These are phyloP conservation scores for Cymbopogon citratus DNA, from an alignment of 176 grass and related monocot genomes.

Conservation along the genomic window DNA sequence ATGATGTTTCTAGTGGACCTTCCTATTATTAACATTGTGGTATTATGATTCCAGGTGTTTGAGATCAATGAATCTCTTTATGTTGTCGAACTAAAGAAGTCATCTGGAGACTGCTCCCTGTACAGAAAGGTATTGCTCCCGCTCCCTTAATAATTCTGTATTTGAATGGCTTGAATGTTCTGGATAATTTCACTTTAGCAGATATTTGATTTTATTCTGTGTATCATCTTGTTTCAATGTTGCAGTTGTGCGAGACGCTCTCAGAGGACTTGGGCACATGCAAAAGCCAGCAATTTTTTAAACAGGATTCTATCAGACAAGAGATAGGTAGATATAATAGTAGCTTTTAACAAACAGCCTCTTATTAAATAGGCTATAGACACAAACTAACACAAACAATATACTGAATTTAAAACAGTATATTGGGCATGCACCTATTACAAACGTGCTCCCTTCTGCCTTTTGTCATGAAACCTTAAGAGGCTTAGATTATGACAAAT, in stretches of 20 bases:
- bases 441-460: neutral
- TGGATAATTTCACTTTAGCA: neutral
- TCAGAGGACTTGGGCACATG: constrained; percentile 54
- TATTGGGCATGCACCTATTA: neutral
- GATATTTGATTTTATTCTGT: neutral
- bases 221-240: constrained; percentile 1
- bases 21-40: constrained; percentile 17
- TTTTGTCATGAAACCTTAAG: constrained; percentile 13
- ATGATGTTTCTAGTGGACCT: constrained; percentile 1
- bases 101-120: constrained; percentile 59
- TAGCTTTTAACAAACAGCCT: constrained; percentile 34
- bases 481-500: neutral
- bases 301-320: constrained; percentile 39
- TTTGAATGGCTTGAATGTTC: constrained; percentile 2
- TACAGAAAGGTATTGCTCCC: constrained; percentile 61
- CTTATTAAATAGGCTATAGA: constrained; percentile 18
- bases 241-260: constrained; percentile 74
- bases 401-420: constrained; percentile 19
- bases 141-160: neutral
- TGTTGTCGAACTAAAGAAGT: constrained; percentile 77
- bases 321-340: constrained; percentile 37
- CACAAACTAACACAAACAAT: constrained; percentile 17
- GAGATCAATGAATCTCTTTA: constrained; percentile 70
- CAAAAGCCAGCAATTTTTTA: constrained; percentile 40
- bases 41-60: constrained; percentile 57